phyloP scores from a whole-genome alignment of 495 filamentous ascomycete genomes.

The Talaromyces thailandensis region DNA sequence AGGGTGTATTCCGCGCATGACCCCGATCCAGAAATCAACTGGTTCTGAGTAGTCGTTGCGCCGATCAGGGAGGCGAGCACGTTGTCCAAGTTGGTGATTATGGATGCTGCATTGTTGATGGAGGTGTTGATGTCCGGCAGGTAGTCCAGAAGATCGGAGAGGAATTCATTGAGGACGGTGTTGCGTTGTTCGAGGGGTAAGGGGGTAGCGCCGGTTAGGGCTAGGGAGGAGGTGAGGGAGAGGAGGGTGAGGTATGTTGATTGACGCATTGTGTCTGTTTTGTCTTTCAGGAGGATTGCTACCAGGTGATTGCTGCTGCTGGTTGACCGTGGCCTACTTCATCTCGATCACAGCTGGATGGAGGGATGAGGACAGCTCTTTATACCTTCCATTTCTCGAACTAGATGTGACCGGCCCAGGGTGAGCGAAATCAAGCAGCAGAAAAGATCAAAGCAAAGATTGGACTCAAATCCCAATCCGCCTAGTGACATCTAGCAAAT shows the following conservation, averaged over 20 bases:
- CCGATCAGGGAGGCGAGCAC: slow-evolving; percentile 1
- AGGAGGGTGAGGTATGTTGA: not conserved
- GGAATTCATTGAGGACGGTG: slow-evolving; percentile 6
- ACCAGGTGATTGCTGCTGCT: not conserved
- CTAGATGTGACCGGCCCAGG: no score
- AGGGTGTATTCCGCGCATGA: slow-evolving; percentile 28
- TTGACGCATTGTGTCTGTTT: not conserved
- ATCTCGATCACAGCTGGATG: not conserved
- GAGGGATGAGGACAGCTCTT: not conserved
- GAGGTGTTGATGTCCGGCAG: not conserved
- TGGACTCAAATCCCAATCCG: not conserved
- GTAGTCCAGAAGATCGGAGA: not conserved
- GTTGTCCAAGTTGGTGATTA: not conserved
- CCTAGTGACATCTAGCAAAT: not conserved
- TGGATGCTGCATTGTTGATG: not conserved
- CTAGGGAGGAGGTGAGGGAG: not conserved
- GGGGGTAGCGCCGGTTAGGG: not conserved
- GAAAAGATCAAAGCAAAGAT: not conserved
- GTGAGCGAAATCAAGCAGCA: no score
- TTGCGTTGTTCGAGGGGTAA: not conserved
- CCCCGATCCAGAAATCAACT: slow-evolving; percentile 9
- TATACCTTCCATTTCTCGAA: not conserved
- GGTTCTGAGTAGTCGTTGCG: slow-evolving; percentile 20
- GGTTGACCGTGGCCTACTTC: not conserved
- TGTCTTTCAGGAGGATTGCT: not conserved